Percentiles rank a stretch among this genome's conserved stretches.
These are phyloP conservation scores for Rhynchospora breviuscula DNA, from an alignment of 176 grass and related monocot genomes.

Conservation along the genomic window DNA sequence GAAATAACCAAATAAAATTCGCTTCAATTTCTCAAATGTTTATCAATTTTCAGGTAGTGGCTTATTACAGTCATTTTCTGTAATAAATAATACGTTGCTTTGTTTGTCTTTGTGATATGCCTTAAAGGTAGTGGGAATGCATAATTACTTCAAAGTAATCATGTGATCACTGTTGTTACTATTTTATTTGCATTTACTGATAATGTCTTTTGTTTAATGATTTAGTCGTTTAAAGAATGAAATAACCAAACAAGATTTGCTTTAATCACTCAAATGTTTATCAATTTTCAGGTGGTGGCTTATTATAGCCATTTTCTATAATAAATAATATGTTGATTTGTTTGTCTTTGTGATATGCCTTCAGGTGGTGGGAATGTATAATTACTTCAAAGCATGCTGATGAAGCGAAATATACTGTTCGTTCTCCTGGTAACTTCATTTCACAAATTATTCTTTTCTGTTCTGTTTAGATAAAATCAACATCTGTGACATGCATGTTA, in stretches of 20 bases:
- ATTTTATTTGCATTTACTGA: neutral
- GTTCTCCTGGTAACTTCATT: conserved; percentile 30
- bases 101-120: neutral
- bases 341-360: neutral
- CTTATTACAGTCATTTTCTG: neutral
- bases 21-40: neutral
- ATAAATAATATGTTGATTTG: neutral
- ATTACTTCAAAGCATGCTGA: conserved; percentile 32
- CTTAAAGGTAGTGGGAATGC: conserved; percentile 42
- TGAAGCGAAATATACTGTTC: conserved; percentile 33
- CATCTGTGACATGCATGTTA: neutral
- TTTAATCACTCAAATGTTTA: neutral
- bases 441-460: neutral
- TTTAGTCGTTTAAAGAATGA: neutral
- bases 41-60: neutral
- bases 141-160: conserved; percentile 30
- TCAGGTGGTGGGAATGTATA: conserved; percentile 47
- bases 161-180: neutral
- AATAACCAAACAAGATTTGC: neutral
- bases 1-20: neutral
- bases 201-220: neutral
- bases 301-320: neutral
- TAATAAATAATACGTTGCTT: neutral
- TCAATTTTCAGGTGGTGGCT: neutral
- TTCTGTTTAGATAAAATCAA: neutral